Evolutionary conservation across 2,329 filamentous ascomycete species (phyloP).

Genomic region (Exophiala dermatitidis): DNA sequence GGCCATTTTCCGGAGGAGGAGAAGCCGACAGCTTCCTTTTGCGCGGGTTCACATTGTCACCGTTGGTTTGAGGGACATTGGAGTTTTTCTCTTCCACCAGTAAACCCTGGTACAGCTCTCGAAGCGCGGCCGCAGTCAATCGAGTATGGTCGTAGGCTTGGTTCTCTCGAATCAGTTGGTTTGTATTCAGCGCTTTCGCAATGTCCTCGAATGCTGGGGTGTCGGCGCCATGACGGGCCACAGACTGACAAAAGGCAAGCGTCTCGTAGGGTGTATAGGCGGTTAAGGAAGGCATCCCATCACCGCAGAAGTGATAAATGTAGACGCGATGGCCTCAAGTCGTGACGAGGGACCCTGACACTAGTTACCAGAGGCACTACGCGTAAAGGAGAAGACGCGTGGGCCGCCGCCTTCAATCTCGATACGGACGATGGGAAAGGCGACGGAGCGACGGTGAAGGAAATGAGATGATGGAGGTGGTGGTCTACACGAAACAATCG

Average conservation of each 20-base stretch:
- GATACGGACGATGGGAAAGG: slow-evolving; percentile 4
- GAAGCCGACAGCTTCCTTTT: slow-evolving; percentile 70
- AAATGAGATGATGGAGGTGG: slow-evolving; percentile 27
- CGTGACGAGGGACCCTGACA: slow-evolving; percentile 4
- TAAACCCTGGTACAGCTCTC: slow-evolving; percentile 68
- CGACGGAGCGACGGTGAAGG: slow-evolving; percentile 21
- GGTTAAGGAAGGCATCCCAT: slow-evolving; percentile 53
- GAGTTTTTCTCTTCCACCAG: slow-evolving; percentile 59
- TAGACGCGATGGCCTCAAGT: slow-evolving; percentile 3
- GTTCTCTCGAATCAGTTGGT: slow-evolving; percentile 64
- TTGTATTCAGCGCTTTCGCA: slow-evolving; percentile 66
- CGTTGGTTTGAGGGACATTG: slow-evolving; percentile 31
- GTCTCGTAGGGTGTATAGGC: slow-evolving; percentile 79
- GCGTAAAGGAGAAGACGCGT: slow-evolving; percentile 3
- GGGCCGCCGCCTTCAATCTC: slow-evolving; percentile 2
- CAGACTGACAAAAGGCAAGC: slow-evolving; percentile 74
- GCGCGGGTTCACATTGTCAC: slow-evolving; percentile 44
- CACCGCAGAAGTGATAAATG: slow-evolving; percentile 16
- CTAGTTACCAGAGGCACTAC: no score
- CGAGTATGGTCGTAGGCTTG: slow-evolving; percentile 65
- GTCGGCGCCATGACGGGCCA: slow-evolving; percentile 61
- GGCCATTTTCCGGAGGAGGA: slow-evolving; percentile 34
- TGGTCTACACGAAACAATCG: slow-evolving; percentile 12
- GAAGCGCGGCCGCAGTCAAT: slow-evolving; percentile 68
- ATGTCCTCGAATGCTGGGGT: slow-evolving; percentile 62